These are phyloP conservation scores for Schizopora paradoxa DNA, from an alignment of 1,284 basidiomycete genomes.

Conservation along the genomic window DNA sequence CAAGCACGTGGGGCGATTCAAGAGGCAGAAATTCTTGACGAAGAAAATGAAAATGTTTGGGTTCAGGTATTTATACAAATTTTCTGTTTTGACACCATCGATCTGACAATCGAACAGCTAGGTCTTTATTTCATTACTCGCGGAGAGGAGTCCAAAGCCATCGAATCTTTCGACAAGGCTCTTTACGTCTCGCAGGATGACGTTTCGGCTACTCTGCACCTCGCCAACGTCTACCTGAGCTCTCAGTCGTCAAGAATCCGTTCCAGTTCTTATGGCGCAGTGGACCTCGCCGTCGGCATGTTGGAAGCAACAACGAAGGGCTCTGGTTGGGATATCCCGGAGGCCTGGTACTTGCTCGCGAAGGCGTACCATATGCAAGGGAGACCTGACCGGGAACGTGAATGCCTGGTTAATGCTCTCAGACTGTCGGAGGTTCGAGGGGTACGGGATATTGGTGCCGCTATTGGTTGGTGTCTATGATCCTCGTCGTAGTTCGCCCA, in stretches of 20 bases:
- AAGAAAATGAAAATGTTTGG: slow-evolving; percentile 88
- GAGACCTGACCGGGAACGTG: slow-evolving; percentile 62
- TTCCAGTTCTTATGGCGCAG: slow-evolving; percentile 19
- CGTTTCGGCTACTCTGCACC: slow-evolving; percentile 69
- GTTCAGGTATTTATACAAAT: slow-evolving; percentile 62
- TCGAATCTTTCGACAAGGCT: slow-evolving; percentile 78
- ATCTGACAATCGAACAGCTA: slow-evolving; percentile 41
- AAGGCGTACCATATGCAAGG: slow-evolving; percentile 75
- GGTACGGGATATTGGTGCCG: slow-evolving; percentile 55
- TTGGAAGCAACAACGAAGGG: slow-evolving; percentile 57
- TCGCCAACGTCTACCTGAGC: slow-evolving; percentile 71
- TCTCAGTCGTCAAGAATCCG: slow-evolving; percentile 14
- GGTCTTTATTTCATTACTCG: slow-evolving; percentile 69
- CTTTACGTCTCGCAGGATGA: slow-evolving; percentile 75
- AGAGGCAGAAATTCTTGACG: slow-evolving; percentile 89
- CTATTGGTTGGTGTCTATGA: slow-evolving; percentile 69
- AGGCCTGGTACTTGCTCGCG: slow-evolving; percentile 88
- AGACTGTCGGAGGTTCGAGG: slow-evolving; percentile 64
- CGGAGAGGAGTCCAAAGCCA: slow-evolving; percentile 53
- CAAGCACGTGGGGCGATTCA: slow-evolving; percentile 89
- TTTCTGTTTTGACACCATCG: slow-evolving; percentile 8
- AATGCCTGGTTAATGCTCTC: slow-evolving; percentile 72
- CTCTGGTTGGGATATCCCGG: slow-evolving; percentile 81
- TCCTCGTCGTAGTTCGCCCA: not conserved
- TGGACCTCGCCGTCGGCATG: slow-evolving; percentile 72